Evolutionary conservation across 2,329 filamentous ascomycete species (phyloP), one percentile per base, ranked within the genome.

Genomic region (Exophiala oligosperma): DNA sequence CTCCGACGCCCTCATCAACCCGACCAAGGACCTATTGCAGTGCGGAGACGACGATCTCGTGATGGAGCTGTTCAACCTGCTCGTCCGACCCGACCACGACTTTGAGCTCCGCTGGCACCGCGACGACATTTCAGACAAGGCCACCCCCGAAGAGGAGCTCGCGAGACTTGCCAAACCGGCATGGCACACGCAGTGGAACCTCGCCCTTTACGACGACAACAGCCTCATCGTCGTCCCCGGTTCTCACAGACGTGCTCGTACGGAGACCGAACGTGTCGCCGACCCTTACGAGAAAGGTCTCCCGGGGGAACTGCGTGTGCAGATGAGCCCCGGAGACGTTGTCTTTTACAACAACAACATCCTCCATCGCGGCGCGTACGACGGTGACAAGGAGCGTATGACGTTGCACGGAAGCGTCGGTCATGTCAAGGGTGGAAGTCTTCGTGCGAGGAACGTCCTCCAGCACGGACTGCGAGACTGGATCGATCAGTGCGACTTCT

Each of bases 301-400:
- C 64, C 84, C 86, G 0, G 83, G 77, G 0, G 86, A 92, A 76
- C 69, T 86, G 12, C 74, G 82, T 2, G 90, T 95, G 17, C 69
- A 77, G 69, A 77, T 95, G 61, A 76, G 82, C 61, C 81, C 90
- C 0, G 91, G 91, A 0, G 91, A 95, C 73, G 84, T 88, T n/a
- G 89, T 89, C 43, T 95, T 96, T 68, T 95, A 96, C 71, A 86
- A 95, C 72, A 95, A 92, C 69, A 95, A 96, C 72, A 94, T 96
- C 62, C 72, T 95, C 56, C 75, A 77, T 54, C 71, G 76, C 4
- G 74, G 75, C 1, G 70, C 74, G 35, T 78, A 78, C 56, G 66
- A 68, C 55, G 71, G 67, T 8, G 68, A 70, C 50, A 72, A 74
- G 66, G 71, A 70, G 11, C 55, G 74, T 44, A 65, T 77, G 62